phyloP scores from a whole-genome alignment of 305 asterid species.

The Fraxinus sp. region DNA sequence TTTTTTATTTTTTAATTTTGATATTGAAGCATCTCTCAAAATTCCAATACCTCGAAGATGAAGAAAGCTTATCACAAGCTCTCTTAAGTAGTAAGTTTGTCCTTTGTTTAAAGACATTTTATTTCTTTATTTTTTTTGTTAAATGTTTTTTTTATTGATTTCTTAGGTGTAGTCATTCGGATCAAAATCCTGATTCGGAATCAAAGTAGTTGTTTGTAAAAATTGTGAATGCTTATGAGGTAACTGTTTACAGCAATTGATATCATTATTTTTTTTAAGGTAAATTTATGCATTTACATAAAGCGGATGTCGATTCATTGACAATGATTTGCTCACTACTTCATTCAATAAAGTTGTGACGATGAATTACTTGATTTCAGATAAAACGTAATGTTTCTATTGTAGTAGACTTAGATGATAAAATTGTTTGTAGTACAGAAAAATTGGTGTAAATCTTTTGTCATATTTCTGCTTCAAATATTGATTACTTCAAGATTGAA shows the following conservation, averaged over 20 bases:
- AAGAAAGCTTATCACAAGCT: constrained; percentile 79
- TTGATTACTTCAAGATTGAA: background rate
- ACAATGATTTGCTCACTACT: background rate
- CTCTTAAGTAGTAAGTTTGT: constrained; percentile 61
- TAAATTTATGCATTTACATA: background rate
- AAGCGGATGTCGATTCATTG: background rate
- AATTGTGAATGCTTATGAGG: constrained; percentile 74
- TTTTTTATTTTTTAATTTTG: background rate
- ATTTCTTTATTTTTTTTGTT: background rate
- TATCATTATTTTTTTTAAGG: background rate
- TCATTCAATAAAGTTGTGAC: background rate
- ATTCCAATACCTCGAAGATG: constrained; percentile 52
- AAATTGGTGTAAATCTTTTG: background rate
- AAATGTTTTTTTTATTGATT: background rate
- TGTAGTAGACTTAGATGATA: background rate
- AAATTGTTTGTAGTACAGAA: background rate
- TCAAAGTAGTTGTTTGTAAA: constrained; percentile 54
- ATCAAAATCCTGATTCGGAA: constrained; percentile 55
- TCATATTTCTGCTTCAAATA: background rate
- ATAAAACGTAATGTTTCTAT: background rate
- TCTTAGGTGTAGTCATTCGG: constrained; percentile 55
- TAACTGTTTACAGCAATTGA: background rate
- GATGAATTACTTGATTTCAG: background rate
- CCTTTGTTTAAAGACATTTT: background rate
- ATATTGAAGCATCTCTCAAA: constrained; percentile 42